These are phyloP conservation scores for Allomyces javanicus DNA, from an alignment of 192 early-diverging fungal genomes.

Conservation along the genomic window DNA sequence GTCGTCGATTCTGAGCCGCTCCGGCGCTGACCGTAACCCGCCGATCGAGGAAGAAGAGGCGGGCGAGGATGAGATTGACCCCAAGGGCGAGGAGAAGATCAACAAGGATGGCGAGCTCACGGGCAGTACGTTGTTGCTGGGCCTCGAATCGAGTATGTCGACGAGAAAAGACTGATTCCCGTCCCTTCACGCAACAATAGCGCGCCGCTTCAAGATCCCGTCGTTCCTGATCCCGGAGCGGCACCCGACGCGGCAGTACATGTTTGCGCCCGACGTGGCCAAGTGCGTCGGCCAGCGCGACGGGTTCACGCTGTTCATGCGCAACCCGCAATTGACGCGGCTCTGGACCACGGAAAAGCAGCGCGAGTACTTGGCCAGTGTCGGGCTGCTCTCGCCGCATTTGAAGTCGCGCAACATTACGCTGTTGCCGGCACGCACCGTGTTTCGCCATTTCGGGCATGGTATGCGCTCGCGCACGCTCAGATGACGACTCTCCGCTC, in stretches of 20 bases:
- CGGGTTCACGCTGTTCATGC: conserved; percentile 30
- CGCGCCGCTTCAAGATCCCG: background rate
- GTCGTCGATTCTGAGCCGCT: too few relatives aligned
- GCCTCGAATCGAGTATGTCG: background rate
- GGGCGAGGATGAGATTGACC: conserved; percentile 6
- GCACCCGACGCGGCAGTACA: conserved; percentile 25
- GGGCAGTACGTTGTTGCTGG: conserved; percentile 10
- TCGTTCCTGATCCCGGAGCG: conserved; percentile 4
- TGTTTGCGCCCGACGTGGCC: conserved; percentile 29
- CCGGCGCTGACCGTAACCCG: too few relatives aligned
- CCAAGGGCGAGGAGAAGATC: conserved; percentile 23
- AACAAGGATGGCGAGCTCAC: conserved; percentile 22
- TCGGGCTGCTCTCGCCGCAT: background rate
- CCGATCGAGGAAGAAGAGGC: conserved; percentile 4
- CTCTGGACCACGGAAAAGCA: conserved; percentile 20
- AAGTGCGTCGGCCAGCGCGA: conserved; percentile 27
- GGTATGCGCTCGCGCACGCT: too few relatives aligned
- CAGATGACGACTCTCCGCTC: too few relatives aligned
- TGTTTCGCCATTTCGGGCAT: conserved; percentile 1
- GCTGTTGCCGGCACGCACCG: conserved; percentile 1
- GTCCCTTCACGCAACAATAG: background rate
- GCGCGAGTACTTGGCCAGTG: conserved; percentile 6
- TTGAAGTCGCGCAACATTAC: conserved; percentile 2
- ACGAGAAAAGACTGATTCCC: too few relatives aligned
- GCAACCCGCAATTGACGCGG: conserved; percentile 19